phyloP scores from a whole-genome alignment of 2,329 filamentous ascomycete genomes.

The Aspergillus sergii region DNA sequence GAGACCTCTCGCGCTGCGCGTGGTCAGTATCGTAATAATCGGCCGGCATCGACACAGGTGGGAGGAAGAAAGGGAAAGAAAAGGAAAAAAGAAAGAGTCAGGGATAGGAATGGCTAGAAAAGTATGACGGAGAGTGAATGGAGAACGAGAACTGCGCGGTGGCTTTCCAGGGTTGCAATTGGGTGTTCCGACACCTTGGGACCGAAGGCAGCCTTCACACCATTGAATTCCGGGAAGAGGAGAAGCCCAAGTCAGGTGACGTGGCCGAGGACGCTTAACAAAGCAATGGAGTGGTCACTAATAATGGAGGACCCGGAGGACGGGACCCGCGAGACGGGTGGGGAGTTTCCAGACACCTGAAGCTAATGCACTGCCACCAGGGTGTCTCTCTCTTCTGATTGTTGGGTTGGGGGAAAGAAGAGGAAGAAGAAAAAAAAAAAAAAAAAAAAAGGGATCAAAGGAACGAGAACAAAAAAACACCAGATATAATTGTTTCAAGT shows the following conservation, averaged over 20 bases:
- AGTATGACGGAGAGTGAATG: constrained; percentile 10
- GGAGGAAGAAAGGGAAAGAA: constrained; percentile 6
- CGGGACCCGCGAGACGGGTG: not conserved
- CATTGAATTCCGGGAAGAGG: constrained; percentile 4
- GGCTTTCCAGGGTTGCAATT: constrained; percentile 7
- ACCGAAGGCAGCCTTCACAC: constrained; percentile 1
- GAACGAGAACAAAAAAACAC: constrained; percentile 8
- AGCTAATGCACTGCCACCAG: constrained; percentile 7
- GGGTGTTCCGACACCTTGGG: constrained; percentile 4
- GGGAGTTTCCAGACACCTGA: not conserved
- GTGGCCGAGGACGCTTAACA: constrained; percentile 3
- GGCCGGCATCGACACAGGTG: constrained; percentile 27
- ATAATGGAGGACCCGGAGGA: constrained; percentile 4
- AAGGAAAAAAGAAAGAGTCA: constrained; percentile 1
- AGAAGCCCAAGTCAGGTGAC: constrained; percentile 5
- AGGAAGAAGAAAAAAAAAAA: constrained; percentile 8
- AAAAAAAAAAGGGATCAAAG: constrained; percentile 11
- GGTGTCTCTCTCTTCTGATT: not conserved
- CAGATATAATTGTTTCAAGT: not conserved
- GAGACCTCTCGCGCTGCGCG: constrained; percentile 74
- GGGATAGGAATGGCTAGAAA: not conserved
- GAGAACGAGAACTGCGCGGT: constrained; percentile 9
- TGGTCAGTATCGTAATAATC: constrained; percentile 38
- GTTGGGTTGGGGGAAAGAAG: not conserved
- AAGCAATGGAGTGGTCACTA: not conserved